Percentiles rank a stretch among this genome's conserved stretches.
Conservation (phyloP, 1,284 basidiomycete species). For the Serendipita sp. region DNA sequence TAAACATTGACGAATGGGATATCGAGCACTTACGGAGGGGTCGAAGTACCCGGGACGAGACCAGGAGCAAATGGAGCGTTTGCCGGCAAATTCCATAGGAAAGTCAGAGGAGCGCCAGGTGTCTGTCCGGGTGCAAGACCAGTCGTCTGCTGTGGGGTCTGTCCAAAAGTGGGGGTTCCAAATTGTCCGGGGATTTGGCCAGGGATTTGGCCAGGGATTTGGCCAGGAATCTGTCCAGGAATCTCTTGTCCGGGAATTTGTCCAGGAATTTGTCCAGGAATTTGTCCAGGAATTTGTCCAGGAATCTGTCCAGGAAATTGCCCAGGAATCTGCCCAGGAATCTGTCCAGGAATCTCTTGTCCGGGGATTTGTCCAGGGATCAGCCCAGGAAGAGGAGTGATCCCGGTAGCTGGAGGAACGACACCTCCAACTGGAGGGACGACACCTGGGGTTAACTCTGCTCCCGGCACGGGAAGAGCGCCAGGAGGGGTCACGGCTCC, state of each 20-base stretch:
- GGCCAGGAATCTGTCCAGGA: not conserved
- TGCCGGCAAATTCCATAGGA: too few relatives aligned
- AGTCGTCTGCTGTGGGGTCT: not conserved
- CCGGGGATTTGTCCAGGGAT: not conserved
- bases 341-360: not conserved
- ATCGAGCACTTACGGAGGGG: too few relatives aligned
- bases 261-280: not conserved
- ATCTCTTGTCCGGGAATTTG: not conserved
- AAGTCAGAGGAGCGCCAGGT: not conserved
- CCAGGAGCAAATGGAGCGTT: too few relatives aligned
- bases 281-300: not conserved
- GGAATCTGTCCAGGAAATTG: not conserved
- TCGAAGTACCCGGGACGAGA: too few relatives aligned
- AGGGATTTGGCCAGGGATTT: not conserved
- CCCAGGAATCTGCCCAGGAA: not conserved
- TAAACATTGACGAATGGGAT: too few relatives aligned
- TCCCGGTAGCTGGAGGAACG: too few relatives aligned
- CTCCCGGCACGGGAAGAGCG: not conserved
- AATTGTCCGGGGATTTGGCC: not conserved
- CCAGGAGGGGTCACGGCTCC: not conserved
- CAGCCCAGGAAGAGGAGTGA: too few relatives aligned
- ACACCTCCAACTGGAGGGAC: too few relatives aligned
- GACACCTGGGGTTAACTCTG: too few relatives aligned
- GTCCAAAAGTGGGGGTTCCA: not conserved
- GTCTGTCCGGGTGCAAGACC: too few relatives aligned